Percentiles rank a stretch among this genome's conserved stretches.
These are phyloP conservation scores for Betula pendula DNA, from an alignment of 306 rosid species.

Conservation along the genomic window DNA sequence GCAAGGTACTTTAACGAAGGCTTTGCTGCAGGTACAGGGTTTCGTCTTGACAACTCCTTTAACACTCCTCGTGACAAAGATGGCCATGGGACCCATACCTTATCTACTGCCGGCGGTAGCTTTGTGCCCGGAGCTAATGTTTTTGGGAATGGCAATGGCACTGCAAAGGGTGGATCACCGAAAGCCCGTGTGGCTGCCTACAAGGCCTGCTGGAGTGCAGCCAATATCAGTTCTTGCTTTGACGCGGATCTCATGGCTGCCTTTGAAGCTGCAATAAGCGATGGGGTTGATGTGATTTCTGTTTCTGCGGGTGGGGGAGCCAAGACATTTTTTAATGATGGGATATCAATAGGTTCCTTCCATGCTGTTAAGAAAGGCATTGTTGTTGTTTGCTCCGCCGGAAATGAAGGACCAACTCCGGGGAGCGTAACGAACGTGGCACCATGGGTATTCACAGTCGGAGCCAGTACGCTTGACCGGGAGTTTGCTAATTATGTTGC, in stretches of 20 bases:
- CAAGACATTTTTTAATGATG: slow-evolving; percentile 23
- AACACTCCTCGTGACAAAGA: slow-evolving; percentile 47
- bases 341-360: slow-evolving; percentile 50
- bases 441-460: slow-evolving; percentile 74
- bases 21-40: background rate
- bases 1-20: slow-evolving; percentile 74
- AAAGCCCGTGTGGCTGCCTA: slow-evolving; percentile 73
- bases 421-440: slow-evolving; percentile 49
- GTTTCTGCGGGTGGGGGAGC: slow-evolving; percentile 38
- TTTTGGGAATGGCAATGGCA: slow-evolving; percentile 64
- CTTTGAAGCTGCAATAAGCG: slow-evolving; percentile 65
- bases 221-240: slow-evolving; percentile 26
- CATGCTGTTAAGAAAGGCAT: slow-evolving; percentile 56
- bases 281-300: slow-evolving; percentile 66
- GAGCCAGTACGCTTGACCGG: slow-evolving; percentile 69
- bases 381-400: slow-evolving; percentile 51
- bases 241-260: slow-evolving; percentile 64
- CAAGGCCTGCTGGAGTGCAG: slow-evolving; percentile 70
- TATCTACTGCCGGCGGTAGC: slow-evolving; percentile 87
- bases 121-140: slow-evolving; percentile 44
- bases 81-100: slow-evolving; percentile 89
- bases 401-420: slow-evolving; percentile 57
- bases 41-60: background rate
- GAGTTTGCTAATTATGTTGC: slow-evolving; percentile 38
- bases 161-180: slow-evolving; percentile 90